These are phyloP conservation scores for Lophiotrema nucula DNA, from an alignment of 495 filamentous ascomycete genomes.

Conservation along the genomic window DNA sequence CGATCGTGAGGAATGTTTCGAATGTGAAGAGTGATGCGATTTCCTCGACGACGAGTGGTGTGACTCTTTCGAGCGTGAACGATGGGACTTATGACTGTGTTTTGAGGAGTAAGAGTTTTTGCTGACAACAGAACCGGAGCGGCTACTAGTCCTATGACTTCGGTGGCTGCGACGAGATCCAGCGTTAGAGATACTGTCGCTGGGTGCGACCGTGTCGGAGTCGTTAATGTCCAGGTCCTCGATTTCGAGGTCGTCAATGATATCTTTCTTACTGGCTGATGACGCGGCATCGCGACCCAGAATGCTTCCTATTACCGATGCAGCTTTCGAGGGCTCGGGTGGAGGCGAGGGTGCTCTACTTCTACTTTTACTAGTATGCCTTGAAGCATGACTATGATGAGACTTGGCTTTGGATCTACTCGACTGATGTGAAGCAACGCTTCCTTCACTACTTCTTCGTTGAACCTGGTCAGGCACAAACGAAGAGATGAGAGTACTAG, in stretches of 20 bases:
- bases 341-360: conserved; percentile 23
- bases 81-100: conserved; percentile 15
- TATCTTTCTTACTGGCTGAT: conserved; percentile 8
- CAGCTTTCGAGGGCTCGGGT: conserved; percentile 9
- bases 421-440: conserved; percentile 34
- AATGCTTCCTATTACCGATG: conserved; percentile 26
- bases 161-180: conserved; percentile 31
- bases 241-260: conserved; percentile 9
- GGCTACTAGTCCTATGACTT: conserved; percentile 12
- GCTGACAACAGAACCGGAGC: conserved; percentile 14
- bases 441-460: conserved; percentile 34
- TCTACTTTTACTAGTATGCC: conserved; percentile 20
- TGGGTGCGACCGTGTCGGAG: conserved; percentile 38
- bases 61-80: conserved; percentile 10
- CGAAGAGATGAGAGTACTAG: conserved; percentile 29
- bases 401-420: conserved; percentile 30
- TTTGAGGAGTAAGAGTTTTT: conserved; percentile 12
- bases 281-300: conserved; percentile 19
- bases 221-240: conserved; percentile 36
- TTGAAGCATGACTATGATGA: conserved; percentile 15
- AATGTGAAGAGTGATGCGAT: conserved; percentile 5
- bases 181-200: conserved; percentile 41
- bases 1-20: not conserved
- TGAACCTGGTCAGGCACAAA: conserved; percentile 22
- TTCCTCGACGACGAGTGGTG: conserved; percentile 6